Base-by-base conservation (phyloP, 73 alveolate species). In the Paramecium sexaurelia region DNA sequence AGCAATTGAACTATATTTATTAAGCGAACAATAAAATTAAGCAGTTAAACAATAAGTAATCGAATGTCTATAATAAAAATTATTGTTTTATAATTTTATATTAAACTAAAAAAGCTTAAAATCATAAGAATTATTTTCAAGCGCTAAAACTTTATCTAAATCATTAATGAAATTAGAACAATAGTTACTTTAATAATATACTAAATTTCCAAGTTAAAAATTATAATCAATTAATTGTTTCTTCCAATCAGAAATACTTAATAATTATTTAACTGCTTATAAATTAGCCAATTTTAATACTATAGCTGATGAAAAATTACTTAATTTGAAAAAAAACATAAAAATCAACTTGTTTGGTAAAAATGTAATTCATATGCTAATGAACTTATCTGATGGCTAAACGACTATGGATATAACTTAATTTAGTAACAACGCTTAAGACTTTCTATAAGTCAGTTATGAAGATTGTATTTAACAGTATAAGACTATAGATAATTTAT, bases 331-430 rank as follows among this genome's bases (percentile, higher is more conserved):
- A 29, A 75, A 75, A 41, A 75, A 36, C 26, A 17, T 39, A 6
- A 75, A 75, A 75, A 56, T 75, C 5, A 75, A 75, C 9, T 41
- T 75, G n/a, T 75, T 75, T 37, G 89, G 71, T 5, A 75, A 75
- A 11, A 75, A 75, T 75, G 89, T 75, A 8, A 24, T 75, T 11
- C 13, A 39, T 7, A 33, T 75, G 66, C 15, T 75, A n/a, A 8
- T 75, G 22, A n/a, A 75, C 10, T 19, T 75, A 41, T 15, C 20
- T 33, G 89, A 75, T 10, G 37, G 37, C 27, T 39, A 36, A 7
- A 17, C 9, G 27, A 75, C 69, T 5, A 17, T 75, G 89, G 27
- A 75, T 13, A 75, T 75, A 13, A 36, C 9, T 20, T 11, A 13
- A 39, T 20, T 26, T 39, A 26, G 56, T 8, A 75, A 75, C 37